A percentile compares a stretch with the other conserved stretches of the same genome.
phyloP scores from a whole-genome alignment of 208 protist genomes.

The Leishmania arabica region DNA sequence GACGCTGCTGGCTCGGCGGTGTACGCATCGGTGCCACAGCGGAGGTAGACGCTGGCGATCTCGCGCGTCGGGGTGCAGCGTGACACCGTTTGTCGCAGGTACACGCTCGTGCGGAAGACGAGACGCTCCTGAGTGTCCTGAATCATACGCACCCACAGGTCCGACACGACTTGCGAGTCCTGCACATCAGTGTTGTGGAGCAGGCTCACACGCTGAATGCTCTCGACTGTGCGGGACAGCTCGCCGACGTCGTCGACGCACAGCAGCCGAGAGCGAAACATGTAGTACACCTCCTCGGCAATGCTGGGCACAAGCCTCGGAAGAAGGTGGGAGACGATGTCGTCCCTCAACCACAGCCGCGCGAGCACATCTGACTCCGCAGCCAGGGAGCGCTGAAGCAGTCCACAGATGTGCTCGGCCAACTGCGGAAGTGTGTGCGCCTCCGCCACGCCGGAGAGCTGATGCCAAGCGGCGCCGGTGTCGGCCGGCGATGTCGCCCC shows the following conservation, averaged over 20 bases:
- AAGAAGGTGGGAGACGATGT: constrained; percentile 55
- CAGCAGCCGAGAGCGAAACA: constrained; percentile 81
- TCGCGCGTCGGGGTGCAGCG: constrained; percentile 41
- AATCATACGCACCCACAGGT: constrained; percentile 75
- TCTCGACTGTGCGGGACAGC: constrained; percentile 66
- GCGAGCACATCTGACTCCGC: constrained; percentile 62
- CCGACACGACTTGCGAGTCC: constrained; percentile 46
- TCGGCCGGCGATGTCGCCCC: background rate
- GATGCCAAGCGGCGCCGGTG: constrained; percentile 11
- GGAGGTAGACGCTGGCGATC: constrained; percentile 45
- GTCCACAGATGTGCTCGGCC: constrained; percentile 46
- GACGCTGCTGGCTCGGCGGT: background rate
- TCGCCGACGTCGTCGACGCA: constrained; percentile 78
- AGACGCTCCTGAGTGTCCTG: constrained; percentile 88
- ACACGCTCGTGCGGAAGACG: constrained; percentile 83
- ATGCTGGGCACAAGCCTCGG: constrained; percentile 61
- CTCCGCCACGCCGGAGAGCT: constrained; percentile 22
- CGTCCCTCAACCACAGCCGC: constrained; percentile 78
- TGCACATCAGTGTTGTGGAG: constrained; percentile 34
- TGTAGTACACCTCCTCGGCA: constrained; percentile 75
- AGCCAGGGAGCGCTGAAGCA: constrained; percentile 62
- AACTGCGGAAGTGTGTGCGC: constrained; percentile 51
- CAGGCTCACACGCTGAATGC: constrained; percentile 58
- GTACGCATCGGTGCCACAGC: constrained; percentile 26
- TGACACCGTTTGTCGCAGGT: constrained; percentile 62